Base-by-base conservation (phyloP, 768 basidiomycete genomes). In the Suillus occidentalis region DNA sequence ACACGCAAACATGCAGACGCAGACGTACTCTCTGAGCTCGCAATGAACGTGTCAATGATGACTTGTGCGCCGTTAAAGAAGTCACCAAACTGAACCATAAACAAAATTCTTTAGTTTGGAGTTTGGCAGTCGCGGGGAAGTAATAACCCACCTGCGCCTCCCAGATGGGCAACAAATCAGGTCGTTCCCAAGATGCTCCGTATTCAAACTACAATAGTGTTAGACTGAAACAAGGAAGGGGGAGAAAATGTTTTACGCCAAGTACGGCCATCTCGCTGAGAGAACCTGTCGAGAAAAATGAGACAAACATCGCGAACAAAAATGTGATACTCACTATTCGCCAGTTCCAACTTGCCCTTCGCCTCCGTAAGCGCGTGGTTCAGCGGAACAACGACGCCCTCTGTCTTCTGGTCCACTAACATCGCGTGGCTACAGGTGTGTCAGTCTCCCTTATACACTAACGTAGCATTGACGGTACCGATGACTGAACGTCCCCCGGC, bases 51-150 rank as follows among this genome's bases (percentile, higher is more conserved):
- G 72, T 97, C 95, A 66, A 97, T 92, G 61, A 94, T 89, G 63
- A 95, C 84, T 84, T 91, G 70, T 43, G 93, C 92, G 2, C 94
- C 94, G 71, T 97, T 96, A 80, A 92, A 91, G 77, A 97, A 97
- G 72, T 96, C 95, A 25, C 94, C 94, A 68, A 95, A 95, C 87
- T 91, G 67, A 25, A 34, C 3, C 42, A 66, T 62, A 40, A 22
- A 45, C 25, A 34, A 37, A n/a, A 49, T 22, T 20, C 45, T 31
- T 65, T 57, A 37, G 57, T 25, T 42, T 10, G 2, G 49, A 25
- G 49, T 28, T n/a, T 45, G 60, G 12, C 37, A 40, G 14, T 20
- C 39, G 13, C 2, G 45, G n/a, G 18, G 3, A 50, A 31, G 20
- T 63, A 31, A 43, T 22, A 31, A 25, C 77, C 34, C 66, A 88